Conservation (phyloP, 768 basidiomycete genomes). For the Mycena polygramma region DNA sequence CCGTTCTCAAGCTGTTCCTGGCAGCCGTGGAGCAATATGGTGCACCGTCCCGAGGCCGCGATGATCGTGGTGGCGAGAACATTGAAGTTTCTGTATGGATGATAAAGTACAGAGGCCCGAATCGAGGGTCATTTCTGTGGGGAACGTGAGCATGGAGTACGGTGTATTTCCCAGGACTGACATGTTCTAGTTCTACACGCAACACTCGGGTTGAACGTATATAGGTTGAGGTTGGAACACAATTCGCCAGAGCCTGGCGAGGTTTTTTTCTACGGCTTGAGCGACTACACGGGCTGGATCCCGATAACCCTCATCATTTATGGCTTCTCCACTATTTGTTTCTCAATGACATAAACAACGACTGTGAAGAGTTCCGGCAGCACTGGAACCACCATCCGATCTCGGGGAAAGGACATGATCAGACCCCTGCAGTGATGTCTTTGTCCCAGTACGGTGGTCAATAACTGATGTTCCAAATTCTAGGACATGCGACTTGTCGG, state of each 20-base stretch:
- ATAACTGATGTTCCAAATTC: too few species aligned
- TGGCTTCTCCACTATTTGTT: neutral
- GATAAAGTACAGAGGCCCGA: neutral
- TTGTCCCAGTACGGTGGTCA: too few species aligned
- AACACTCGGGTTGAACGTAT: conserved; percentile 4
- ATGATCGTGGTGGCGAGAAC: neutral
- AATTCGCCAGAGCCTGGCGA: conserved; percentile 1
- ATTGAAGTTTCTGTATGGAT: conserved; percentile 7
- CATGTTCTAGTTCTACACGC: neutral
- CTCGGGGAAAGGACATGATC: conserved; percentile 17
- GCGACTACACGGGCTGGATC: neutral
- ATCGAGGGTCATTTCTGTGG: neutral
- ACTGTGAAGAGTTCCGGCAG: neutral
- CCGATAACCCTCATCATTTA: neutral
- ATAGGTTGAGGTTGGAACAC: conserved; percentile 3
- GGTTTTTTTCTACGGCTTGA: neutral
- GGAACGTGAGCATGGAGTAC: conserved; percentile 2
- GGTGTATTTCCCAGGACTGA: too few species aligned
- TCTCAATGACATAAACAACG: neutral
- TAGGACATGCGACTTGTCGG: conserved; percentile 26
- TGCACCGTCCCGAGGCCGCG: neutral
- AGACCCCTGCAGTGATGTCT: neutral
- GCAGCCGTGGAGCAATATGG: neutral
- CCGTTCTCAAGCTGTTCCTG: neutral
- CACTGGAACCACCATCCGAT: conserved; percentile 1